Conservation (phyloP, 2,329 filamentous ascomycete species). For the Fusarium nisikadoi region DNA sequence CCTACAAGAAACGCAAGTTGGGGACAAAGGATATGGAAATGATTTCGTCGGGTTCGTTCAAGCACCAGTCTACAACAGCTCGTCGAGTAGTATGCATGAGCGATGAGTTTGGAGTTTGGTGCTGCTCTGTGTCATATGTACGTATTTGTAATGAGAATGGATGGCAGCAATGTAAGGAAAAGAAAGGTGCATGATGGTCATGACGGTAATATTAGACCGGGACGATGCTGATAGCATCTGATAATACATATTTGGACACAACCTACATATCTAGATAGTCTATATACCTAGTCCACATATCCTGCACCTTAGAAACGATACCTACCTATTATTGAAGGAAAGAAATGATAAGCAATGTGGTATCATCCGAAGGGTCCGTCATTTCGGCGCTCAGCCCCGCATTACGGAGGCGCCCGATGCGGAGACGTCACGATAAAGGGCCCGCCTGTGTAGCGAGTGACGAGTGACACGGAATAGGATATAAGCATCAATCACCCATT, state of each 20-base stretch:
- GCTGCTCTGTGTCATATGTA: conserved; percentile 35
- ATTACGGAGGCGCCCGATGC: conserved; percentile 39
- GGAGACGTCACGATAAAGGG: conserved; percentile 38
- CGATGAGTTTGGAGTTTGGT: conserved; percentile 42
- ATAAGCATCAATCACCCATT: conserved; percentile 13
- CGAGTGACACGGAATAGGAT: conserved; percentile 27
- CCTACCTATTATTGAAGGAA: not conserved
- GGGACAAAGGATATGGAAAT: conserved; percentile 1
- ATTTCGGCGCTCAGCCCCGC: conserved; percentile 41
- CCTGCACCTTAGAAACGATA: not conserved
- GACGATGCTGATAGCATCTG: conserved; percentile 39
- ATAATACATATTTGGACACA: conserved; percentile 27
- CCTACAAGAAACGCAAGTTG: not conserved
- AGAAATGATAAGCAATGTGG: not conserved
- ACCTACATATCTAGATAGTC: not conserved
- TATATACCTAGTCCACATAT: not conserved
- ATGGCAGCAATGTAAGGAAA: conserved; percentile 11
- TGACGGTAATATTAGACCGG: conserved; percentile 36
- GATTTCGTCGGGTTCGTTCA: conserved; percentile 29
- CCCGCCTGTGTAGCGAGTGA: conserved; percentile 25
- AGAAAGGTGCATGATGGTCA: conserved; percentile 35
- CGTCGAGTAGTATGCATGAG: conserved; percentile 35
- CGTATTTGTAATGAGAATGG: conserved; percentile 38
- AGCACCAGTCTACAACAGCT: conserved; percentile 32
- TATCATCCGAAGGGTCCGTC: conserved; percentile 14